A percentile compares a stretch with the other conserved stretches of the same genome.
phyloP scores from a whole-genome alignment of 1,139 yeast genomes.

The Kodamaea ohmeri region DNA sequence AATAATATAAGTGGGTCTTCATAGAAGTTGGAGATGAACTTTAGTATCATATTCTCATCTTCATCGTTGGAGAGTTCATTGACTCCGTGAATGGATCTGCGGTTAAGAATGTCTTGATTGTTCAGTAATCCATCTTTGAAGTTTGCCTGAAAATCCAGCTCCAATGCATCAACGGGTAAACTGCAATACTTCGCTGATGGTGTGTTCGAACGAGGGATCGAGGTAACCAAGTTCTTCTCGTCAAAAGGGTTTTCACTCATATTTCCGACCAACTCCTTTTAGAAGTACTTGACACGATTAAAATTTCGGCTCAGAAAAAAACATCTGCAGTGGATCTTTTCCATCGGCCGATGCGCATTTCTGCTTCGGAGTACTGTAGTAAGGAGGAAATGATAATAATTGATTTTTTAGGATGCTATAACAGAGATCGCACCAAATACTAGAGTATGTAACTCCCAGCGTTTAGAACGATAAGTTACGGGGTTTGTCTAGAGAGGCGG shows the following conservation, averaged over 20 bases:
- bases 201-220: constrained; percentile 27
- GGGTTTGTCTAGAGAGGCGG: no score
- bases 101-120: constrained; percentile 63
- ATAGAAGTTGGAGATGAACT: constrained; percentile 75
- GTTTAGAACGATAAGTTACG: no score
- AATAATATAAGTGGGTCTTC: constrained; percentile 87
- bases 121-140: constrained; percentile 56
- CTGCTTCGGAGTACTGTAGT: no score
- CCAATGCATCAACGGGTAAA: constrained; percentile 59
- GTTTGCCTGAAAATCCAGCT: constrained; percentile 61
- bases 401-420: no score
- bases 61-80: constrained; percentile 75
- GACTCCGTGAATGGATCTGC: constrained; percentile 73
- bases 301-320: constrained; percentile 5
- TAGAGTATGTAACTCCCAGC: background rate
- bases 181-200: constrained; percentile 56
- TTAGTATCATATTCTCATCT: constrained; percentile 65
- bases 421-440: no score
- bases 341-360: background rate
- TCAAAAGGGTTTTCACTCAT: constrained; percentile 38
- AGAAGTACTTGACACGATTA: constrained; percentile 10
- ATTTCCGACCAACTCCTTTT: constrained; percentile 1
- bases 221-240: constrained; percentile 20
- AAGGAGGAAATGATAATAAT: no score
- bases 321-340: background rate